A percentile compares a stretch with the other conserved stretches of the same genome.
phyloP scores from a whole-genome alignment of 306 rosid species.

The Datisca glomerata region DNA sequence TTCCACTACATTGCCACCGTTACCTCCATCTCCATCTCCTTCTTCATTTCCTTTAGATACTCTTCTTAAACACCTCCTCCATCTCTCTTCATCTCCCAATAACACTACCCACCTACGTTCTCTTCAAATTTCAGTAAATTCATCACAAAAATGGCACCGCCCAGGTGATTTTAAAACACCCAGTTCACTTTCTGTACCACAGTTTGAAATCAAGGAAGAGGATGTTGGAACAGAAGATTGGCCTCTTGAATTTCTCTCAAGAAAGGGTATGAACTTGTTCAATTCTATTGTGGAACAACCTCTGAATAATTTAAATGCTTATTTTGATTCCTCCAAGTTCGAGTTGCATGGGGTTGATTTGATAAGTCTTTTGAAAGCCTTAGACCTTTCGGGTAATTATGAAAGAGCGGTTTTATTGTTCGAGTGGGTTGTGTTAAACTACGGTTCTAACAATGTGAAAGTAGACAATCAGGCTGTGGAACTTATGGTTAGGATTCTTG shows the following conservation, averaged over 20 bases:
- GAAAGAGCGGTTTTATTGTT: constrained; percentile 62
- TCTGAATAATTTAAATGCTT: constrained; percentile 35
- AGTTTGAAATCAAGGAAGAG: constrained; percentile 10
- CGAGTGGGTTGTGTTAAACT: constrained; percentile 55
- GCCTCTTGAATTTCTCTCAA: constrained; percentile 47
- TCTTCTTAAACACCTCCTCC: constrained; percentile 69
- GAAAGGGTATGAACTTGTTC: constrained; percentile 43
- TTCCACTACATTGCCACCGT: constrained; percentile 38
- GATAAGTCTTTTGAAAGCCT: constrained; percentile 55
- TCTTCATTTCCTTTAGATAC: constrained; percentile 61
- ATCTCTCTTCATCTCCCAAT: constrained; percentile 40
- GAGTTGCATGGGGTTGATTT: constrained; percentile 67
- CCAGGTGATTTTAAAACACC: constrained; percentile 20
- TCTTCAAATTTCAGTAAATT: constrained; percentile 22
- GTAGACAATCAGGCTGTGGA: constrained; percentile 59
- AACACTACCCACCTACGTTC: constrained; percentile 24
- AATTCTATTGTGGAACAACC: constrained; percentile 52
- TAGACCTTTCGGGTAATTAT: constrained; percentile 74
- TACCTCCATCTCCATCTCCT: constrained; percentile 33
- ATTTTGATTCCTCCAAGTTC: constrained; percentile 35
- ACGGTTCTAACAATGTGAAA: constrained; percentile 33
- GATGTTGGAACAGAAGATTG: constrained; percentile 19
- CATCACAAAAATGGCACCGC: constrained; percentile 8
- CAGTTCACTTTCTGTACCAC: constrained; percentile 16
- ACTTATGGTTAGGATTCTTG: constrained; percentile 60